Base-by-base conservation (phyloP, 768 basidiomycete species). In the Suillus americanus region DNA sequence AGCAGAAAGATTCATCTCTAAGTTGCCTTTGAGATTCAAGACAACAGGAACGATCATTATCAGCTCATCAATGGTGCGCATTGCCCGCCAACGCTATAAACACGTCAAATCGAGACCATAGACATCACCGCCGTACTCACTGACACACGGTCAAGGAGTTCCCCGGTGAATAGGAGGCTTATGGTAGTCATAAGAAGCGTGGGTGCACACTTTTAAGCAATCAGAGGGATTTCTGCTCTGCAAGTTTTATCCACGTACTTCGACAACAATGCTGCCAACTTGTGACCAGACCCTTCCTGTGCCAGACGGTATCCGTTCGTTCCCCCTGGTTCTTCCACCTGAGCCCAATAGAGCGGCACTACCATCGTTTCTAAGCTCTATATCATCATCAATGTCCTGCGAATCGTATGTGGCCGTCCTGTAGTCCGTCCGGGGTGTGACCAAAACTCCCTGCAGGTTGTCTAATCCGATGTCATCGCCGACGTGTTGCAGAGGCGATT, bases 1-100 rank as follows among this genome's bases (percentile, higher is more conserved):
- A 0, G 97, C 95, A 5, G 95, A 96, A 9, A 99, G 88, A 68
- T 97, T 98, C 96, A 99, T 98, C 77, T 99, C 97, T 45, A 99
- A 85, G 72, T 99, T 94, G n/a, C 97, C 97, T 72, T 97, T 98
- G 64, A 99, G 86, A 70, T 99, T 99, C 68, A 94, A 85, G 23
- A 99, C 81, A 66, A 96, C 94, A 13, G 97, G 96, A 5, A 98
- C 89, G 63, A 99, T 92, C 83, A 98, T 94, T 69, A 99, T 95
- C 63, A 99, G 89, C 74, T 99, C 95, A 80, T 98, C 91, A 56
- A 98, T 88, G 50, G 91, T 85, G 60, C 82, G 82, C 86, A 99
- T 95, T 38, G 96, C 95, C 67, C 80, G 83, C 95, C 95, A 99
- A 62, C 81, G 87, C 93, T 95, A 23, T 45, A 56, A 16, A 37